Percentiles rank a stretch among this genome's conserved stretches.
Conservation (phyloP, 2,329 filamentous ascomycete genomes). For the Aspergillus floridensis region DNA sequence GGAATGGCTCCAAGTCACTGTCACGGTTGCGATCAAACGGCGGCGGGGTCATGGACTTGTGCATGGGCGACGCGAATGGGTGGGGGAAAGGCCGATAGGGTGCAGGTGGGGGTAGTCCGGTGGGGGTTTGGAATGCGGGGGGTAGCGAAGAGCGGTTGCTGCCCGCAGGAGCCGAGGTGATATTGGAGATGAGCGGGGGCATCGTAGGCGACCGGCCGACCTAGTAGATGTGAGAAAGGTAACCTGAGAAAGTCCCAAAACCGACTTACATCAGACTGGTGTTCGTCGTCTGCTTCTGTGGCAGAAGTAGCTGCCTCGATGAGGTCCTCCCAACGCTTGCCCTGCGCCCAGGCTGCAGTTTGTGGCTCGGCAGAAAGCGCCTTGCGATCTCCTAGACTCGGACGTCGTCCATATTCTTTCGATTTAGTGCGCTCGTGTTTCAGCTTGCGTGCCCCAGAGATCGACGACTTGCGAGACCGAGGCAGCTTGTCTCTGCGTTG, state of each 20-base stretch:
- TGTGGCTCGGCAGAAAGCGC: conserved; percentile 83
- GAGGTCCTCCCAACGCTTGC: conserved; percentile 92
- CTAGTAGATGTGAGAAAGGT: conserved; percentile 43
- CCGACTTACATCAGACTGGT: conserved; percentile 64
- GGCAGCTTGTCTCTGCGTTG: conserved; percentile 69
- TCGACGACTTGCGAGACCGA: conserved; percentile 79
- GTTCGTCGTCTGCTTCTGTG: conserved; percentile 82
- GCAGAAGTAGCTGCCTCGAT: conserved; percentile 93
- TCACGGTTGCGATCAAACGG: conserved; percentile 54
- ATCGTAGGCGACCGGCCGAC: conserved; percentile 42
- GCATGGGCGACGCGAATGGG: conserved; percentile 86
- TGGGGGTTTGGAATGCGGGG: conserved; percentile 53
- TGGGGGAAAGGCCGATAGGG: conserved; percentile 46
- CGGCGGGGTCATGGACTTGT: conserved; percentile 86
- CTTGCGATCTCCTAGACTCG: conserved; percentile 74
- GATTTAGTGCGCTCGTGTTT: conserved; percentile 82
- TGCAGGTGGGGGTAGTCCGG: conserved; percentile 39
- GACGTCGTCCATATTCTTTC: conserved; percentile 68
- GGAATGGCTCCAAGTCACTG: conserved; percentile 74
- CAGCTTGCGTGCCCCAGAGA: conserved; percentile 69
- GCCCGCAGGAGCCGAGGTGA: conserved; percentile 41
- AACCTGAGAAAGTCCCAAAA: conserved; percentile 12
- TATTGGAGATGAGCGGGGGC: conserved; percentile 37
- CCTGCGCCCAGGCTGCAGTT: conserved; percentile 67
- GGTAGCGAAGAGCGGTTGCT: conserved; percentile 62